Evolutionary conservation across 768 basidiomycete genomes (phyloP).

Genomic region (Auriscalpium vulgare): DNA sequence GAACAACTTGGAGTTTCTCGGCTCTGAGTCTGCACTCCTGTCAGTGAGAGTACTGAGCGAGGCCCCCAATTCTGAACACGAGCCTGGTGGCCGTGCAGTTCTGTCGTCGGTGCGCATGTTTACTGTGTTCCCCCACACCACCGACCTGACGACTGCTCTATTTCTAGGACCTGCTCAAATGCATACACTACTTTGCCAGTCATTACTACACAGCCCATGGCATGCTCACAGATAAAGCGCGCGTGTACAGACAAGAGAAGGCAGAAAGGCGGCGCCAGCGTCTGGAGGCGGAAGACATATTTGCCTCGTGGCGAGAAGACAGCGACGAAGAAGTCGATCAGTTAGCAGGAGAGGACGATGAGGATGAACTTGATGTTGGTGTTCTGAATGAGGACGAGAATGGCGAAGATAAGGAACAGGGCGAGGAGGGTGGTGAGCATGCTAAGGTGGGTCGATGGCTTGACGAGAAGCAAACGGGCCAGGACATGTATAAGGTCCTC

Average conservation of each 20-base stretch:
- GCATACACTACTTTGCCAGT: constrained; percentile 43
- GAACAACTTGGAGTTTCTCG: constrained; percentile 8
- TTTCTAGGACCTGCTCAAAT: constrained; percentile 41
- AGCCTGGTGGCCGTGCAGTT: constrained; percentile 4
- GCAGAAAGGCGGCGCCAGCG: constrained; percentile 24
- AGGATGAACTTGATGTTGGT: constrained; percentile 5
- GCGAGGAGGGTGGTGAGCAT: constrained; percentile 5
- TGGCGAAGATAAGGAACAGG: constrained; percentile 14
- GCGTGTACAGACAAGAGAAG: constrained; percentile 36
- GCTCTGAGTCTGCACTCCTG: neutral
- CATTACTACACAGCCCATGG: constrained; percentile 56
- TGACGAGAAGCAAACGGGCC: constrained; percentile 6
- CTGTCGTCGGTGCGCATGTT: constrained; percentile 48
- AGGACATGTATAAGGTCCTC: constrained; percentile 70
- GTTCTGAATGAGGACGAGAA: constrained; percentile 4
- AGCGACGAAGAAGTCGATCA: constrained; percentile 7
- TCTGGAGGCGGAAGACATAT: constrained; percentile 12
- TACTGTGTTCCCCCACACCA: neutral
- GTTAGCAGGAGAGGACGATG: constrained; percentile 3
- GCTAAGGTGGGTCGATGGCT: constrained; percentile 3
- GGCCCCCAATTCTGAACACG: neutral
- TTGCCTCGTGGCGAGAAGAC: constrained; percentile 12
- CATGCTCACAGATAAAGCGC: constrained; percentile 44
- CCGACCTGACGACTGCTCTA: constrained; percentile 19
- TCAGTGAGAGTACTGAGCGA: neutral